These are phyloP conservation scores for Podospora fimiseda DNA, from an alignment of 495 filamentous ascomycete species.

Conservation along the genomic window DNA sequence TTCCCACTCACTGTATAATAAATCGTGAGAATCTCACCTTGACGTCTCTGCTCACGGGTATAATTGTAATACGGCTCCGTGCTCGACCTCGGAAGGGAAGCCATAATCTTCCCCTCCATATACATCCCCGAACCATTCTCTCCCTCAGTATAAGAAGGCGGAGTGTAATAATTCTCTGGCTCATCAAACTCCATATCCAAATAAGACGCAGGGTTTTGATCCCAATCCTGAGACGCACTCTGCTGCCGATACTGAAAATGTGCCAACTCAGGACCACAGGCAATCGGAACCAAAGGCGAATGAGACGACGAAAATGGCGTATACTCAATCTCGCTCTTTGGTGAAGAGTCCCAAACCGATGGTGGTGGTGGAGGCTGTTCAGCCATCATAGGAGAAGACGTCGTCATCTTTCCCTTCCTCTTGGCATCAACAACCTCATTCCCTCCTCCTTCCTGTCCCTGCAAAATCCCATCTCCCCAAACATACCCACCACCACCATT, in stretches of 20 bases:
- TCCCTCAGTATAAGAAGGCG: neutral
- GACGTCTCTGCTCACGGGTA: neutral
- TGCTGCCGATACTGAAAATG: constrained; percentile 7
- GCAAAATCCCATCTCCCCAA: neutral
- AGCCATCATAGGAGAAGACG: neutral
- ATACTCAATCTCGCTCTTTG: neutral
- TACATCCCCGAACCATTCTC: neutral
- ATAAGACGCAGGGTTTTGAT: constrained; percentile 26
- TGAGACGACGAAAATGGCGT: neutral
- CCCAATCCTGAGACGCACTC: constrained; percentile 8
- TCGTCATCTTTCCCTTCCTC: neutral
- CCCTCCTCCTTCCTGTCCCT: neutral
- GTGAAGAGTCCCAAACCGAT: neutral
- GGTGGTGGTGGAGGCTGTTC: neutral
- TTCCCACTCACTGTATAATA: neutral
- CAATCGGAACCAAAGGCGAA: constrained; percentile 8
- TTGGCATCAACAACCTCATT: neutral
- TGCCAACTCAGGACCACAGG: constrained; percentile 2
- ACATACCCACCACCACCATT: neutral
- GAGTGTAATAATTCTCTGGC: constrained; percentile 3
- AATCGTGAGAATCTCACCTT: neutral
- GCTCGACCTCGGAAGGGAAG: neutral
- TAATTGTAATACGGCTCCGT: neutral
- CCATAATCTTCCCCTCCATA: neutral
- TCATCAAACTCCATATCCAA: constrained; percentile 24